A percentile compares a stretch with the other conserved stretches of the same genome.
These are phyloP conservation scores for Sporothrix inflata DNA, from an alignment of 2,329 filamentous ascomycete genomes.

Conservation along the genomic window DNA sequence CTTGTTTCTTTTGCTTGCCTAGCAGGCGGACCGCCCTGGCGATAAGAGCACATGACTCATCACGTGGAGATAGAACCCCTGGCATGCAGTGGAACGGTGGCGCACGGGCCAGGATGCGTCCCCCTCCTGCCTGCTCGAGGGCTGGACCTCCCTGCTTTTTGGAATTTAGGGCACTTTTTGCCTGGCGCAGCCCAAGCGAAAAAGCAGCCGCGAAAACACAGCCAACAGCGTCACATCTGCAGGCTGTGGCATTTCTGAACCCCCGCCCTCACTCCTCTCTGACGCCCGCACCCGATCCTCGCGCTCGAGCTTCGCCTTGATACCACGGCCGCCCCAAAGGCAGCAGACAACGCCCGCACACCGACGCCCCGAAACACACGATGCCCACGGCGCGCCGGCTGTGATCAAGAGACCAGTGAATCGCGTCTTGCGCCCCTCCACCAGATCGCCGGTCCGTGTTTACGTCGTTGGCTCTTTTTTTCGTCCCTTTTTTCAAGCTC, in stretches of 20 bases:
- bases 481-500: constrained; percentile 15
- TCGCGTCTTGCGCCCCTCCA: background rate
- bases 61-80: constrained; percentile 25
- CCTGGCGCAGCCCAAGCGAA: background rate
- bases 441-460: constrained; percentile 1
- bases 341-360: background rate
- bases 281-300: constrained; percentile 20
- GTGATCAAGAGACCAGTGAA: background rate
- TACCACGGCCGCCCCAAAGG: background rate
- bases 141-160: background rate
- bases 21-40: background rate
- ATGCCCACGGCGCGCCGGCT: constrained; percentile 8
- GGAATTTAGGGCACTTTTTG: constrained; percentile 4
- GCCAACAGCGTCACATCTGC: constrained; percentile 23
- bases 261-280: constrained; percentile 21
- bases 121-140: constrained; percentile 3
- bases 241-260: constrained; percentile 13
- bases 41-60: constrained; percentile 22
- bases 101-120: constrained; percentile 24
- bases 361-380: constrained; percentile 12
- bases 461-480: constrained; percentile 13
- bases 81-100: background rate
- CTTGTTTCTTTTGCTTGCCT: constrained; percentile 6
- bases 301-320: constrained; percentile 19
- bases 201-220: constrained; percentile 2